Base-by-base conservation (phyloP, 495 filamentous ascomycete species). In the Aspergillus funiculosus region DNA sequence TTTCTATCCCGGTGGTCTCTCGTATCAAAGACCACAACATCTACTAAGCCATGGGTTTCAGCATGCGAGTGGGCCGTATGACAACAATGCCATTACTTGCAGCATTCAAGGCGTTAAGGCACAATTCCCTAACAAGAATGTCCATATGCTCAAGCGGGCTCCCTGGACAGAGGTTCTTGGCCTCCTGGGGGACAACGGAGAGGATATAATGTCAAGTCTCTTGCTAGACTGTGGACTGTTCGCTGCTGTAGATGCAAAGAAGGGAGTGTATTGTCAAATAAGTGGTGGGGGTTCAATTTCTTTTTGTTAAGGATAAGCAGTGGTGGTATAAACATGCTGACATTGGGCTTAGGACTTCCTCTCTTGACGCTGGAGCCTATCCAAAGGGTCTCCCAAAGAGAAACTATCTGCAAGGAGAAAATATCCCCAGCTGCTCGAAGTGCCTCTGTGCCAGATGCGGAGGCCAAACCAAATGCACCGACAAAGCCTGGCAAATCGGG, bases 141-240 rank as follows among this genome's bases (percentile, higher is more conserved):
- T 89, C 5, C 65, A 76, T 20, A 72, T 69, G 7, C 61, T 98
- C 40, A 94, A 89, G 63, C 57, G 72, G 19, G 53, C 69, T 4
- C 76, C 83, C 25, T 98, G 92, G 92, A 73, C 76, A 18, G 74
- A 82, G 20, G 59, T 92, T 8, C 73, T 90, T 4, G 63, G 66
- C 24, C 65, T 95, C 8, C 64, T 98, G 30, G 87, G 87, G 0
- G 77, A 76, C 48, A 79, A 81, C 50, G 89, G 90, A 2, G 86
- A 95, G 41, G 76, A 76, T 10, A 81, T 89, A 53, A 94, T 98
- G 83, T 72, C 89, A 39, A 75, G 82, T 51, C 63, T 97, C 21
- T 58, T 97, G 14, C 58, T 94, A 3, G 77, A 92, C 51, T 88
- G 84, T 58, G 85, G 83, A 6, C 68, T 96, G 2, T 98, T 94